phyloP scores from a whole-genome alignment of 2,329 filamentous ascomycete genomes.

The Tolypocladium ophioglossoides region DNA sequence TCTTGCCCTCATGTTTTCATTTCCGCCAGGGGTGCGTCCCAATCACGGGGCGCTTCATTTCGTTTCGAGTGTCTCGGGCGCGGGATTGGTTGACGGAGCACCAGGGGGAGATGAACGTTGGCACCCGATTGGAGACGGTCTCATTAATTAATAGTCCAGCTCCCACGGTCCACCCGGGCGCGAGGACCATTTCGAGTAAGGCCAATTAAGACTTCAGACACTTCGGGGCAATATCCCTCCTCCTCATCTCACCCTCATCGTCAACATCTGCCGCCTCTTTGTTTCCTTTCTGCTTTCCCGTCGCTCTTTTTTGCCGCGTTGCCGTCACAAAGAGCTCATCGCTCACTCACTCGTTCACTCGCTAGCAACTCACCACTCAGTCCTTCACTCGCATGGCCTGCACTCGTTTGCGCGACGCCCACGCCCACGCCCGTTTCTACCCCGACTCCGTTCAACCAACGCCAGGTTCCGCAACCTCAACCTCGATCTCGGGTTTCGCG shows the following conservation, averaged over 20 bases:
- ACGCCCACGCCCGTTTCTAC: background rate
- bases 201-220: background rate
- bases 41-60: background rate
- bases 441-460: background rate
- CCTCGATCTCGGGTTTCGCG: background rate
- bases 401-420: background rate
- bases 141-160: conserved; percentile 3
- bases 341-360: too few relatives aligned
- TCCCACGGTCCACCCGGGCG: conserved; percentile 8
- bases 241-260: background rate
- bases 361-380: background rate
- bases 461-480: background rate
- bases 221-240: background rate
- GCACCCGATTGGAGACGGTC: conserved; percentile 14
- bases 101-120: conserved; percentile 9
- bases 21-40: background rate
- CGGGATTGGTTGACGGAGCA: conserved; percentile 1
- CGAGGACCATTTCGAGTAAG: too few relatives aligned
- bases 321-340: background rate
- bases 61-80: conserved; percentile 1
- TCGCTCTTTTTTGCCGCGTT: background rate
- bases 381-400: background rate
- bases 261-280: background rate
- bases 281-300: background rate
- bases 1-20: background rate